These are phyloP conservation scores for Amborella trichopoda DNA, from an alignment of 164 flowering plant genomes.

Conservation along the genomic window DNA sequence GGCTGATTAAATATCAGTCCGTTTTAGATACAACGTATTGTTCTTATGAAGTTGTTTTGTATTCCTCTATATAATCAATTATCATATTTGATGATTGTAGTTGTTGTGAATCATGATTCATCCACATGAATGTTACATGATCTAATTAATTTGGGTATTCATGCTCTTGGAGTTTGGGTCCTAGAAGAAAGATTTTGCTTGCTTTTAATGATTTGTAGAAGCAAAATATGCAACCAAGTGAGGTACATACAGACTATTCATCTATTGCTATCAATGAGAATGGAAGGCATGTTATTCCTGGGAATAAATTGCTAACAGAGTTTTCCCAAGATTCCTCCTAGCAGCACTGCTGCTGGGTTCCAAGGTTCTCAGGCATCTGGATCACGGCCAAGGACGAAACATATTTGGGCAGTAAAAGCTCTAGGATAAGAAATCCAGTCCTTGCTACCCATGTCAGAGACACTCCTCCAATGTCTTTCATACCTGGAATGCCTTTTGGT, in stretches of 20 bases:
- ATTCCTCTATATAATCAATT: too few relatives aligned
- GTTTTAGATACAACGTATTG: too few relatives aligned
- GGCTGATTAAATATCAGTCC: too few relatives aligned
- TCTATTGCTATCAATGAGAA: conserved; percentile 13
- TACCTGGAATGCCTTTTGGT: conserved; percentile 91
- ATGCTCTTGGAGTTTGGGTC: conserved; percentile 92
- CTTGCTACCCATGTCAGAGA: too few relatives aligned
- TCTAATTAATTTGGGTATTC: conserved; percentile 53
- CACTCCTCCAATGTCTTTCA: conserved; percentile 69
- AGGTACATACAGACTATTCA: conserved; percentile 11
- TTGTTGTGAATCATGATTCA: too few relatives aligned
- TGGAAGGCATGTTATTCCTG: conserved; percentile 17
- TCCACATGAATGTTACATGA: too few relatives aligned
- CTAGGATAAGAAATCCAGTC: too few relatives aligned
- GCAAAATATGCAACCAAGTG: conserved; percentile 9
- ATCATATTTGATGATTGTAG: too few relatives aligned
- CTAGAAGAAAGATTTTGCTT: conserved; percentile 73
- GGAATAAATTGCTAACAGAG: conserved; percentile 79
- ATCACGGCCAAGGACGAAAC: too few relatives aligned
- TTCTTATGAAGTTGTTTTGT: too few relatives aligned
- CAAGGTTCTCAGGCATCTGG: too few relatives aligned
- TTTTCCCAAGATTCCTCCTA: conserved; percentile 43
- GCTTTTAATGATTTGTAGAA: conserved; percentile 48
- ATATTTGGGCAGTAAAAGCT: too few relatives aligned
- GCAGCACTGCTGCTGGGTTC: background rate